Conservation (phyloP, 257 asterid genomes). For the Solanum ossicruentum region DNA sequence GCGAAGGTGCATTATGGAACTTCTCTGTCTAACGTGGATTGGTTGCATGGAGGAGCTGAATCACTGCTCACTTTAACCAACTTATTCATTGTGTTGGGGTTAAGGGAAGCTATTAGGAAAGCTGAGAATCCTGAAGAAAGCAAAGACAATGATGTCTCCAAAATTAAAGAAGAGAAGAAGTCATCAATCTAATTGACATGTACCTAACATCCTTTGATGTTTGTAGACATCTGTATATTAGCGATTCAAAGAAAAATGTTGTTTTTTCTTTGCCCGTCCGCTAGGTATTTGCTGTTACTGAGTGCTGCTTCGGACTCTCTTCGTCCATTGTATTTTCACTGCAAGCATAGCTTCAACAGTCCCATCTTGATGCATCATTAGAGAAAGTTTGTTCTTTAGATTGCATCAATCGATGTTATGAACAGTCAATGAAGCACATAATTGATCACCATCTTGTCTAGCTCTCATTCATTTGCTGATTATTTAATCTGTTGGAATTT, state of each 20-base stretch:
- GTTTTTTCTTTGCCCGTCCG: neutral
- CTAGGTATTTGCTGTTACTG: neutral
- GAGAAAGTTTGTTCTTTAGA: neutral
- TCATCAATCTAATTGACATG: slow-evolving; percentile 27
- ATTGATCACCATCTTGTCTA: neutral
- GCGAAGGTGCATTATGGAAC: slow-evolving; percentile 94
- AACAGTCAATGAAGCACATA: neutral
- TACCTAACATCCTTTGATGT: neutral
- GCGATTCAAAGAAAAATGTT: neutral
- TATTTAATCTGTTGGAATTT: neutral
- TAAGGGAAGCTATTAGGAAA: slow-evolving; percentile 58
- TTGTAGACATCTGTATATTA: neutral
- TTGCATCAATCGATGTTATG: neutral
- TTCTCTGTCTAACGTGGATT: slow-evolving; percentile 84
- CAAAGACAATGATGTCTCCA: slow-evolving; percentile 16
- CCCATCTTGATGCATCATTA: neutral
- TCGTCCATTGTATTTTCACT: neutral
- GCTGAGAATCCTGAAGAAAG: slow-evolving; percentile 18
- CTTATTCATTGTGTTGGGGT: slow-evolving; percentile 85
- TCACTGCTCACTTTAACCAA: slow-evolving; percentile 82
- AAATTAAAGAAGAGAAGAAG: slow-evolving; percentile 31
- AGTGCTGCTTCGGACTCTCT: neutral
- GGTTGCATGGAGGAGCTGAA: slow-evolving; percentile 98
- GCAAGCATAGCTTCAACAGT: neutral
- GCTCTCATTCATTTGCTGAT: neutral